A percentile compares a stretch with the other conserved stretches of the same genome.
phyloP scores from a whole-genome alignment of 1,284 basidiomycete genomes.

The Omphalotus olearius region DNA sequence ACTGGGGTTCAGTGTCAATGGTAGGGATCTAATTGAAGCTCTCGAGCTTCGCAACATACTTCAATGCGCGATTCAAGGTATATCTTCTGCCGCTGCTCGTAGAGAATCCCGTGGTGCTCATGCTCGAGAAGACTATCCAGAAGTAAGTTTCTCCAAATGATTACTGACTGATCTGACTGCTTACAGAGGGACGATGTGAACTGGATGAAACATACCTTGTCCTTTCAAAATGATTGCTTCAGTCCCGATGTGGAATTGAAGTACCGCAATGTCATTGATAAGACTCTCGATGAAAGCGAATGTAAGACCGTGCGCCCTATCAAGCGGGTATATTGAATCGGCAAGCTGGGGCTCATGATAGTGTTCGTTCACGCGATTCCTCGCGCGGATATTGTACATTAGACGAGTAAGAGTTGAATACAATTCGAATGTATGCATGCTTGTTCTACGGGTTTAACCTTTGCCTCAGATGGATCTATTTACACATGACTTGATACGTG shows the following conservation, averaged over 20 bases:
- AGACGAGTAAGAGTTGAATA: too few species aligned
- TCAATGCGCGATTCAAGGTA: conserved; percentile 94
- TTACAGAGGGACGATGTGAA: conserved; percentile 77
- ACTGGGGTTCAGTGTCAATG: conserved; percentile 13
- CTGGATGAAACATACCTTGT: conserved; percentile 95
- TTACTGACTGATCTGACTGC: conserved; percentile 1
- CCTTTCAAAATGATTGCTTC: conserved; percentile 76
- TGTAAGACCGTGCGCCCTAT: conserved; percentile 90
- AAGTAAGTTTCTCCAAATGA: conserved; percentile 24
- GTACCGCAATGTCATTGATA: conserved; percentile 84
- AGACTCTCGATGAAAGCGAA: conserved; percentile 92
- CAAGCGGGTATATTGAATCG: conserved; percentile 74
- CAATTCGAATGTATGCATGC: too few species aligned
- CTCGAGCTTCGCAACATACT: conserved; percentile 95
- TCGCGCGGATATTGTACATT: too few species aligned
- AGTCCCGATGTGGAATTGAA: conserved; percentile 83
- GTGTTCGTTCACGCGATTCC: too few species aligned
- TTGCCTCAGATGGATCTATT: too few species aligned
- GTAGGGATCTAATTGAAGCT: conserved; percentile 91
- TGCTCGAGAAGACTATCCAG: conserved; percentile 93
- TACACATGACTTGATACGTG: too few species aligned
- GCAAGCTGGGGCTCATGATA: background rate
- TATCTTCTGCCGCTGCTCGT: conserved; percentile 91
- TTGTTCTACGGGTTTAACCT: too few species aligned
- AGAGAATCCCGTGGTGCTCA: conserved; percentile 98